Evolutionary conservation across 2,329 filamentous ascomycete genomes (phyloP).

Genomic region (Penicillium corylophilum): DNA sequence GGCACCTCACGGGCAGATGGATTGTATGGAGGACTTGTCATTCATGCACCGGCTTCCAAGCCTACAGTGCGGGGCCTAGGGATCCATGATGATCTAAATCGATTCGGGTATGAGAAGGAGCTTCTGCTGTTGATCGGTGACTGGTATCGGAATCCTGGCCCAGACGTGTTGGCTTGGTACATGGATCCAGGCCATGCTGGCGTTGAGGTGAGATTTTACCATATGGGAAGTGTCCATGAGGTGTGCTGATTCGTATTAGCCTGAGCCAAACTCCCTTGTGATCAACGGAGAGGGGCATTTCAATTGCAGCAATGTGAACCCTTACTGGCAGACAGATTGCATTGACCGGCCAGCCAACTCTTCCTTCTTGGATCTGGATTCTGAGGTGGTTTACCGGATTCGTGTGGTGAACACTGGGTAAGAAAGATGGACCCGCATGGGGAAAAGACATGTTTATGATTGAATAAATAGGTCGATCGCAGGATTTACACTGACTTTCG

Average conservation of each 20-base stretch:
- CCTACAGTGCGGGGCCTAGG: constrained; percentile 16
- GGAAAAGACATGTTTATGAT: too few relatives aligned
- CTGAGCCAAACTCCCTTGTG: constrained; percentile 50
- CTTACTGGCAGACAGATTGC: constrained; percentile 49
- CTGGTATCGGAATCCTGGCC: constrained; percentile 49
- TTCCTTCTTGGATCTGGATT: constrained; percentile 28
- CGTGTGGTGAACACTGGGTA: constrained; percentile 49
- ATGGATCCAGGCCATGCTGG: constrained; percentile 45
- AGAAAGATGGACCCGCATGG: too few relatives aligned
- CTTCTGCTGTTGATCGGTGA: constrained; percentile 49
- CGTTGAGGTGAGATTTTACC: constrained; percentile 36
- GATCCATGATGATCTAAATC: constrained; percentile 27
- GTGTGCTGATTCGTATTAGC: constrained; percentile 29
- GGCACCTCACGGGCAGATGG: constrained; percentile 47
- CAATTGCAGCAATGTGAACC: constrained; percentile 47
- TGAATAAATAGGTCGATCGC: background rate
- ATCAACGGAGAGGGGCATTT: constrained; percentile 50
- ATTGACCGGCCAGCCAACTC: constrained; percentile 21
- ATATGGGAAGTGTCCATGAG: background rate
- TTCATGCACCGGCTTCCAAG: constrained; percentile 42
- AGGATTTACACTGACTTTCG: background rate
- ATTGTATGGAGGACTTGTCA: constrained; percentile 48
- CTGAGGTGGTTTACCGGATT: constrained; percentile 32
- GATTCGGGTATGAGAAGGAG: too few relatives aligned
- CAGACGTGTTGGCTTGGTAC: constrained; percentile 47